Base-by-base conservation (phyloP, 2,329 filamentous ascomycete species). In the Xylariales sp. region DNA sequence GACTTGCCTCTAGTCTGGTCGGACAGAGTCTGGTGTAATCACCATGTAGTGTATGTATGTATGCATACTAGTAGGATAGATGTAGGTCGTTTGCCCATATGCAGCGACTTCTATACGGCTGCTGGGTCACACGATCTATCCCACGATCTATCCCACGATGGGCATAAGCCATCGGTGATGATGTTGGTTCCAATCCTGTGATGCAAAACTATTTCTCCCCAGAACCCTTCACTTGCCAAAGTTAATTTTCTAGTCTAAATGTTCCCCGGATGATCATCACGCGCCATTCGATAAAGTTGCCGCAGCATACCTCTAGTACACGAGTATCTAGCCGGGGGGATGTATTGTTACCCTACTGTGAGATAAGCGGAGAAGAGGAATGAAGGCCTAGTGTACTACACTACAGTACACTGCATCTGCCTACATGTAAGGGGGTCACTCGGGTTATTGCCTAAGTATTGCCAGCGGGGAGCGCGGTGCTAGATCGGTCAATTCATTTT, bases 251-350 rank as follows among this genome's bases (percentile, higher is more conserved):
- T 48, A 50, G 54, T 45, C 59, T 32, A 10, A 18, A 50, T 32
- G 55, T 52, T 67, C 60, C 60, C 49, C 49, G 10, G 55, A 60
- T 53, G 60, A 67, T 67, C 60, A 39, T 57, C 65, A 50, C 60
- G 45, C 65, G 65, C 54, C 65, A 49, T 23, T 16, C 18, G 54
- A 55, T 45, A 45, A 39, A 41, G 52, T 28, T 57, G 18, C 32
- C 14, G 39, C 12, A 41, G 36, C 36, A 39, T 10, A 41, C 39
- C 39, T 41, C 39, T 12, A 41, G 39, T 41, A 41, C 39, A 41
- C 14, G 14, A 41, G 23, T 48, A 53, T 48, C 49, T 18, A 30
- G 39, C 46, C 23, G 46, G 43, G 46, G 43, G 48, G 48, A 50
- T 41, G 32, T 34, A 55, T 54, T 49, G 30, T 53, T 46, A 55